A percentile compares a stretch with the other conserved stretches of the same genome.
Evolutionary conservation across 495 filamentous ascomycete species (phyloP).

Genomic region (Cudoniella acicularis): DNA sequence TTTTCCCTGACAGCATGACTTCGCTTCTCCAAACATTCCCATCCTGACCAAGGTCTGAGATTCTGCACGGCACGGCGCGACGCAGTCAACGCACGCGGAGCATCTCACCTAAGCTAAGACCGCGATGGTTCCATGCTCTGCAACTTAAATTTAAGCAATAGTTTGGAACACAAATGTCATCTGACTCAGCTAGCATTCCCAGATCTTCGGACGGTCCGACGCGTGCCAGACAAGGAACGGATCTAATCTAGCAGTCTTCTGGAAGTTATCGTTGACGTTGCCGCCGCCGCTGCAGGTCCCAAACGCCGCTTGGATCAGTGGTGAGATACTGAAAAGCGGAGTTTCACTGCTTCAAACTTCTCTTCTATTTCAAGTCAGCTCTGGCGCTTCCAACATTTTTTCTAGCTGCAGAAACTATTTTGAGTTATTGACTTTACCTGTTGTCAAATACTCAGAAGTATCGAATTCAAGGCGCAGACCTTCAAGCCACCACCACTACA

Average conservation of each 20-base stretch:
- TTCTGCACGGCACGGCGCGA: too few species aligned
- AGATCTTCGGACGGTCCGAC: neutral
- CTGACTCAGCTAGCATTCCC: neutral
- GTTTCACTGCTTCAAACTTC: neutral
- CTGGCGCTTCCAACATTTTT: neutral
- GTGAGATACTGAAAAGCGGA: neutral
- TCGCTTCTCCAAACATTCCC: neutral
- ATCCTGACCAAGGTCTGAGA: neutral
- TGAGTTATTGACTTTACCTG: neutral
- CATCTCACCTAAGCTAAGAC: neutral
- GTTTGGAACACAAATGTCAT: neutral
- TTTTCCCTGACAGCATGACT: too few species aligned
- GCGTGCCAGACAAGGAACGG: too few species aligned
- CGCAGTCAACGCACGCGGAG: too few species aligned
- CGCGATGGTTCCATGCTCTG: too few species aligned
- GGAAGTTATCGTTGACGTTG: neutral
- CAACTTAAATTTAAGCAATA: too few species aligned
- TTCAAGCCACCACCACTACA: neutral
- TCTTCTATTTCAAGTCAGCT: neutral
- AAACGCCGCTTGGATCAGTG: too few species aligned
- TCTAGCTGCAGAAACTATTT: neutral
- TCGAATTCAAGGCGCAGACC: neutral
- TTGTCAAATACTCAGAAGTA: neutral
- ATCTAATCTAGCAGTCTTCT: neutral
- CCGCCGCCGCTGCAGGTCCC: neutral